These are phyloP conservation scores for Acrocalymma vagum DNA, from an alignment of 2,329 filamentous ascomycete genomes.

Conservation along the genomic window DNA sequence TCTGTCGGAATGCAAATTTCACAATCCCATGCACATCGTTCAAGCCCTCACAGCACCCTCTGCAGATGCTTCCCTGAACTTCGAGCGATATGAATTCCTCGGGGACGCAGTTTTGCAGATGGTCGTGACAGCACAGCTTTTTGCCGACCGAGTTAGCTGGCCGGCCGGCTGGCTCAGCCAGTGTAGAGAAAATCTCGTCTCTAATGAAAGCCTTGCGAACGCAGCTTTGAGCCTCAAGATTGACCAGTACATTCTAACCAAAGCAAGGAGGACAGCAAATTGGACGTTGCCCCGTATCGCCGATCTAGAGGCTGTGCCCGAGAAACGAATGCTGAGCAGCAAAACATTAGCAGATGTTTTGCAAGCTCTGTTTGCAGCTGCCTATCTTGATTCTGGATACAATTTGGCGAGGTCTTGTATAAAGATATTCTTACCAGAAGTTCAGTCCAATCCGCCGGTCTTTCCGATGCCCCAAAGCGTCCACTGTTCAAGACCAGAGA, in stretches of 20 bases:
- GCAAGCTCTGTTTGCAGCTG: slow-evolving; percentile 2
- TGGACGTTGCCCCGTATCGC: slow-evolving; percentile 3
- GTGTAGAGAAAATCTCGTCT: slow-evolving; percentile 2
- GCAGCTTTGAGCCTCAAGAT: slow-evolving; percentile 4
- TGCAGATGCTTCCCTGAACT: slow-evolving; percentile 1
- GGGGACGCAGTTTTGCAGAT: slow-evolving; percentile 5
- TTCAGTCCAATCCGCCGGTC: not conserved
- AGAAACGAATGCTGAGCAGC: slow-evolving; percentile 1
- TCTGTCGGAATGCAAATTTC: slow-evolving; percentile 4
- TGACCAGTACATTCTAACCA: slow-evolving; percentile 4
- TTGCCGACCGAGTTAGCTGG: slow-evolving; percentile 1
- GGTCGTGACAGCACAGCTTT: slow-evolving; percentile 2
- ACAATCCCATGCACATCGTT: not conserved
- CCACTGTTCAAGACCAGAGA: not conserved
- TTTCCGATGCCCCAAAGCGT: slow-evolving; percentile 1
- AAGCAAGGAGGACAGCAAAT: slow-evolving; percentile 1
- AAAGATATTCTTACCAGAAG: slow-evolving; percentile 2
- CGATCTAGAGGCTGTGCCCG: not conserved
- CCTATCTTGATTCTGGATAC: slow-evolving; percentile 3
- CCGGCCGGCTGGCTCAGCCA: slow-evolving; percentile 5
- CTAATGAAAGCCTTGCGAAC: slow-evolving; percentile 4
- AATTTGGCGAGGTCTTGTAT: slow-evolving; percentile 2
- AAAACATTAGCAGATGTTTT: slow-evolving; percentile 5
- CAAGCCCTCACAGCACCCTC: slow-evolving; percentile 3
- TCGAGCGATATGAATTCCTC: slow-evolving; percentile 4